A percentile compares a stretch with the other conserved stretches of the same genome.
phyloP scores from a whole-genome alignment of 345 rosid genomes.

The Populus simonii region DNA sequence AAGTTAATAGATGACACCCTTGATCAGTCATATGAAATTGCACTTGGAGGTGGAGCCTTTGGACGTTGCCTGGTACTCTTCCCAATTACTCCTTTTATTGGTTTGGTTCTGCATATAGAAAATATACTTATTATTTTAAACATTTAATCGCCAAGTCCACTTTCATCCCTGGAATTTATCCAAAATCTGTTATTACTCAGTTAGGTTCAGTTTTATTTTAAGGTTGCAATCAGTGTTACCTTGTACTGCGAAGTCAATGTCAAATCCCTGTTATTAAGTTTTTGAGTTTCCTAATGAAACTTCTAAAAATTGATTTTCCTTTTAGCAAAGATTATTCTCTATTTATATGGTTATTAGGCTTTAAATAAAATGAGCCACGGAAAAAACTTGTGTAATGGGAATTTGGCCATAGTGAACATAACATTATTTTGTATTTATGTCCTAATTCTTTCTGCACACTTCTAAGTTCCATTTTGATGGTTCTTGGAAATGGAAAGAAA shows the following conservation, averaged over 20 bases:
- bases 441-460: background rate
- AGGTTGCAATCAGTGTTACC: background rate
- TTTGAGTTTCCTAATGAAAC: background rate
- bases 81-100: background rate
- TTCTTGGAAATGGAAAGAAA: background rate
- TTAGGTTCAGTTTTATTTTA: background rate
- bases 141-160: background rate
- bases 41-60: constrained; percentile 57
- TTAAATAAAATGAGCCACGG: background rate
- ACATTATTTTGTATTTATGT: no score
- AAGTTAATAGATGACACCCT: constrained; percentile 51
- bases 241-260: background rate
- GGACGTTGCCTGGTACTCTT: constrained; percentile 55
- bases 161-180: background rate
- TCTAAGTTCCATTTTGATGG: background rate
- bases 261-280: background rate
- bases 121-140: background rate
- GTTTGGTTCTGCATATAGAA: no score
- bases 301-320: background rate
- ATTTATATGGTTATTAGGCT: no score
- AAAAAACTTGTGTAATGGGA: background rate
- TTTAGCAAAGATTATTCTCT: background rate
- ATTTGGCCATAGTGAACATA: no score
- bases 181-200: background rate
- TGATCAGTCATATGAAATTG: constrained; percentile 50